Evolutionary conservation across 139 green algal species (phyloP), one percentile per base, ranked within the genome.

Genomic region (Marvania coccoides): DNA sequence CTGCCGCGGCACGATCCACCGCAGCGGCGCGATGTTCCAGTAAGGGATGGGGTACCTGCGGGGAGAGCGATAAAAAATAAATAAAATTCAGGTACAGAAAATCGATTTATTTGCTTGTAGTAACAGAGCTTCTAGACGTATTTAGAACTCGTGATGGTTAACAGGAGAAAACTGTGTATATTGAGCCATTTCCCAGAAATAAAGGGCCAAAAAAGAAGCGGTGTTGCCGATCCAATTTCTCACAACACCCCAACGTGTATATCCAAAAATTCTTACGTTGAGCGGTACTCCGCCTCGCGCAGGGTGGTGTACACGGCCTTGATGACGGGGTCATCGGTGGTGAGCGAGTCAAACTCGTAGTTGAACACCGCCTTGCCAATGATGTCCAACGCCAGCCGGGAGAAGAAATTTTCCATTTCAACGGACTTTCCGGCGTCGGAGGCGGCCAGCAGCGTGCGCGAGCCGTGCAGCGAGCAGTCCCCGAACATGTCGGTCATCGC

Each of bases 291-390:
- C 0, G 91, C 90, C 72, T 98, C 93, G 4, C 87, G 78, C 54
- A 98, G 80, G 2, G 84, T 73, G 3, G 85, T 94, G 80, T 98
- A 98, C 58, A 98, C 93, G 0, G 93, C 93, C 85, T 87, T 28
- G 36, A 96, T 96, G 29, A 96, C 84, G 8, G 90, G 90, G 79
- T 95, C 88, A 58, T 97, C 89, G 40, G 88, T 86, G 0, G 80
- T 90, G 15, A 96, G 75, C 19, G 81, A 88, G 76, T 96, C 84
- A 72, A 96, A 98, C 46, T 98, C 91, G 77, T 98, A 98, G 87
- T 98, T 96, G 83, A 98, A 98, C 38, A 98, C 93, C 1, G 93
- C 93, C 77, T 97, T 95, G 67, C 90, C 93, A 60, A 98, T 98
- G 77, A 98, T 96, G 84, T 98, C 93, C 60, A 98, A 81, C 0